phyloP scores from a whole-genome alignment of 768 basidiomycete species.

The Postia placenta region DNA sequence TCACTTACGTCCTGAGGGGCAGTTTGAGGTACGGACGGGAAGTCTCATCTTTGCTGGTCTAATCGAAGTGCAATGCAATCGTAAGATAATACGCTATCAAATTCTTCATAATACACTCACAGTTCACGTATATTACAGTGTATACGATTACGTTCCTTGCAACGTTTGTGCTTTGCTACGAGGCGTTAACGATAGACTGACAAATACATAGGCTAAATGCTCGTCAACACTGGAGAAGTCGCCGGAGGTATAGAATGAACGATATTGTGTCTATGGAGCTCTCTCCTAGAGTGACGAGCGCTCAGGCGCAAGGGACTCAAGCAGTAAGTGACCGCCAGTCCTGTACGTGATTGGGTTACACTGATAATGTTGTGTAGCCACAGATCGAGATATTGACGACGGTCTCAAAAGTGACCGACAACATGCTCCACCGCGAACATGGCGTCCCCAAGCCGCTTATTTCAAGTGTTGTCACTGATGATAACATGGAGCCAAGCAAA shows the following conservation, averaged over 20 bases:
- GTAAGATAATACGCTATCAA: neutral
- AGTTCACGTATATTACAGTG: conserved; percentile 2
- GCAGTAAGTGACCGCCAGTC: neutral
- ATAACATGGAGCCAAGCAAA: too few species aligned
- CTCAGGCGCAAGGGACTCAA: neutral
- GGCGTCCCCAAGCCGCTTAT: too few species aligned
- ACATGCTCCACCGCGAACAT: neutral
- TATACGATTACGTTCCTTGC: conserved; percentile 14
- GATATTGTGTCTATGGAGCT: neutral
- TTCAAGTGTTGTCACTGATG: too few species aligned
- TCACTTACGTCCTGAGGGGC: neutral
- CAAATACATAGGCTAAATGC: neutral
- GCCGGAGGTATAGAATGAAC: neutral
- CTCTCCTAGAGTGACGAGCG: neutral
- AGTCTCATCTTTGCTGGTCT: conserved; percentile 14
- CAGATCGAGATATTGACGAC: neutral
- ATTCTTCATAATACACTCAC: neutral
- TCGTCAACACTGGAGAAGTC: neutral
- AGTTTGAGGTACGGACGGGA: conserved; percentile 3
- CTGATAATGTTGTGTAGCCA: neutral
- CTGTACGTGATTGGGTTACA: neutral
- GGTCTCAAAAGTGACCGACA: neutral
- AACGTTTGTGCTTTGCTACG: conserved; percentile 1
- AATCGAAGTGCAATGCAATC: conserved; percentile 14
- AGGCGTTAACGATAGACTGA: neutral